Evolutionary conservation across 192 early-diverging fungal genomes (phyloP).

Genomic region (Coemansia sp.): DNA sequence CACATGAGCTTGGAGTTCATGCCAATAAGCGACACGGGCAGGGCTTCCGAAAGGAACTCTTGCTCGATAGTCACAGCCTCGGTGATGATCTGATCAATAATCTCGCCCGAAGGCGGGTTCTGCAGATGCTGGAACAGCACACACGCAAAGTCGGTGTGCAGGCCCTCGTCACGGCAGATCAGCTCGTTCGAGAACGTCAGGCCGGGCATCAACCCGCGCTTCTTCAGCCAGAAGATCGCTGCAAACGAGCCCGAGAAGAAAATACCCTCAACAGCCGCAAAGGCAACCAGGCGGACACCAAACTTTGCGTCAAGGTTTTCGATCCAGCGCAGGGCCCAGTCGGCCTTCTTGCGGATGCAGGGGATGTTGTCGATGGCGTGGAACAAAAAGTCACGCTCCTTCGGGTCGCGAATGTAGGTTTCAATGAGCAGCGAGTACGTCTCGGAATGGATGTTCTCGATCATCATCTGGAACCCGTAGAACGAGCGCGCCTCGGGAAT

Average conservation of each 20-base stretch:
- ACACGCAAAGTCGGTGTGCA: slow-evolving; percentile 98
- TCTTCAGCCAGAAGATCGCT: slow-evolving; percentile 99
- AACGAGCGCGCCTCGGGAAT: slow-evolving; percentile 94
- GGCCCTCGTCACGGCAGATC: slow-evolving; percentile 95
- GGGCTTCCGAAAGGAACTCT: slow-evolving; percentile 90
- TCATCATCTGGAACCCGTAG: slow-evolving; percentile 98
- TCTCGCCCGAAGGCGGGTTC: slow-evolving; percentile 66
- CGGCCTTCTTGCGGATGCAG: slow-evolving; percentile 93
- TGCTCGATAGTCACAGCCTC: slow-evolving; percentile 95
- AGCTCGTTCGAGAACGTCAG: slow-evolving; percentile 98
- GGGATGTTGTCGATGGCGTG: slow-evolving; percentile 94
- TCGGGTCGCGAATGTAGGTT: slow-evolving; percentile 88
- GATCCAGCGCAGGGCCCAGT: slow-evolving; percentile 97
- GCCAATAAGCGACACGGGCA: slow-evolving; percentile 91
- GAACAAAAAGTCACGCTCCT: slow-evolving; percentile 82
- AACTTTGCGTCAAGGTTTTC: slow-evolving; percentile 75
- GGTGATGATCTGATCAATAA: slow-evolving; percentile 68
- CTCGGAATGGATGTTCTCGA: slow-evolving; percentile 95
- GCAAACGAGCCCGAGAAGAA: slow-evolving; percentile 98
- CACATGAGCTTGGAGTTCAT: slow-evolving; percentile 96
- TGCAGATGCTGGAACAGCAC: slow-evolving; percentile 82
- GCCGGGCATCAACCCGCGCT: slow-evolving; percentile 96
- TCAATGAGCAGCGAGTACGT: slow-evolving; percentile 96
- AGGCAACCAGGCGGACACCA: slow-evolving; percentile 90
- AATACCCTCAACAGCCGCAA: slow-evolving; percentile 97